These are phyloP conservation scores for Hyaloscypha hepaticicola DNA, from an alignment of 495 filamentous ascomycete species.

Conservation along the genomic window DNA sequence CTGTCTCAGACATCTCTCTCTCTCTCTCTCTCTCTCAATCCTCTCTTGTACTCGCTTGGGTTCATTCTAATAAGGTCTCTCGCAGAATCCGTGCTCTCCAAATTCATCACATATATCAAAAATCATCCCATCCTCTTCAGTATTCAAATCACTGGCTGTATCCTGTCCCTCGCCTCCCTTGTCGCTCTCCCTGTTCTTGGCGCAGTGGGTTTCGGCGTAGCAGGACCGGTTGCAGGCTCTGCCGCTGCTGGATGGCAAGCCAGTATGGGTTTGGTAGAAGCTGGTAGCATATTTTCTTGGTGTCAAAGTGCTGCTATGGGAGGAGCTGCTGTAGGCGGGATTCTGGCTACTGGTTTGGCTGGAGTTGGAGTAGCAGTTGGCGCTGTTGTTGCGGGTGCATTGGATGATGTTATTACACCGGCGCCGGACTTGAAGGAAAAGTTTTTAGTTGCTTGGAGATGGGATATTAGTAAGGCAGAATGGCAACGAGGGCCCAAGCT, in stretches of 20 bases:
- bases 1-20: too few relatives aligned
- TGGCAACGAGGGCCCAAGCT: too few relatives aligned
- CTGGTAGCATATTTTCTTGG: slow-evolving; percentile 34
- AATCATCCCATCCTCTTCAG: too few relatives aligned
- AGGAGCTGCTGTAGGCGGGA: slow-evolving; percentile 31
- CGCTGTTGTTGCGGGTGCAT: slow-evolving; percentile 15
- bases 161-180: too few relatives aligned
- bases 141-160: too few relatives aligned
- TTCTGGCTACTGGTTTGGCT: slow-evolving; percentile 21
- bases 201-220: too few relatives aligned
- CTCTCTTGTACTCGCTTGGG: too few relatives aligned
- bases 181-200: too few relatives aligned
- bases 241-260: slow-evolving; percentile 22
- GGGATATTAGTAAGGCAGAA: slow-evolving; percentile 7
- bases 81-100: too few relatives aligned
- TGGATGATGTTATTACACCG: slow-evolving; percentile 9
- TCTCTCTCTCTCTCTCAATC: too few relatives aligned
- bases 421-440: slow-evolving; percentile 16
- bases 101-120: too few relatives aligned
- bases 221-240: slow-evolving; percentile 14
- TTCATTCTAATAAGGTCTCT: too few relatives aligned
- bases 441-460: slow-evolving; percentile 19
- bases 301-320: slow-evolving; percentile 37
- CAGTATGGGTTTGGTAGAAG: slow-evolving; percentile 26
- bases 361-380: slow-evolving; percentile 26